phyloP scores from a whole-genome alignment of 352 stramenopile species.

The Pythium chondricola region DNA sequence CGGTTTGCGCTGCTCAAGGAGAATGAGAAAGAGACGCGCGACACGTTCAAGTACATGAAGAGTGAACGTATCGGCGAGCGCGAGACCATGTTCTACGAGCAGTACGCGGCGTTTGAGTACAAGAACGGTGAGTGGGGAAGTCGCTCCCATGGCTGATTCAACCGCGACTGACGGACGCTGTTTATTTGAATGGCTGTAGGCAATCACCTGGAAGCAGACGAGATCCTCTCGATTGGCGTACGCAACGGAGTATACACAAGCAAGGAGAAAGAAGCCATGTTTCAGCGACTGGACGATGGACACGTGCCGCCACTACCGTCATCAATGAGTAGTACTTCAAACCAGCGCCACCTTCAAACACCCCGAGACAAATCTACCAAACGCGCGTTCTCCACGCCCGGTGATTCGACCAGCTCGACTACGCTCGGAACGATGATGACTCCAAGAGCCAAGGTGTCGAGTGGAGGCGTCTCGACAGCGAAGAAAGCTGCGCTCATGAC shows the following conservation, averaged over 20 bases:
- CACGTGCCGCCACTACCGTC: slow-evolving; percentile 1
- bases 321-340: slow-evolving; percentile 1
- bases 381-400: slow-evolving; percentile 7
- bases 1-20: slow-evolving; percentile 45
- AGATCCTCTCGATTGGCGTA: slow-evolving; percentile 48
- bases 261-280: slow-evolving; percentile 32
- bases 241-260: slow-evolving; percentile 31
- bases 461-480: slow-evolving; percentile 33
- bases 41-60: slow-evolving; percentile 57
- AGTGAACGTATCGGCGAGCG: slow-evolving; percentile 42
- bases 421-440: slow-evolving; percentile 5
- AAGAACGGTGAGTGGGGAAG: slow-evolving; percentile 17
- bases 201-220: slow-evolving; percentile 42
- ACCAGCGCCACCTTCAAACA: slow-evolving; percentile 14
- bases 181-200: too few relatives aligned
- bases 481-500: slow-evolving; percentile 33
- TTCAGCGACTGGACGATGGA: slow-evolving; percentile 29
- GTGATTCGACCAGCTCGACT: not conserved
- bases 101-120: slow-evolving; percentile 62
- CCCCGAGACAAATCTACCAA: slow-evolving; percentile 18
- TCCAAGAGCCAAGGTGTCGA: slow-evolving; percentile 11
- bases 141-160: too few relatives aligned
- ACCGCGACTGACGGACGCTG: too few relatives aligned
- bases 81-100: slow-evolving; percentile 46
- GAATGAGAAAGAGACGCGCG: slow-evolving; percentile 35